Evolutionary conservation across 352 stramenopile genomes (phyloP).

Genomic region (Phytophthora syringae): DNA sequence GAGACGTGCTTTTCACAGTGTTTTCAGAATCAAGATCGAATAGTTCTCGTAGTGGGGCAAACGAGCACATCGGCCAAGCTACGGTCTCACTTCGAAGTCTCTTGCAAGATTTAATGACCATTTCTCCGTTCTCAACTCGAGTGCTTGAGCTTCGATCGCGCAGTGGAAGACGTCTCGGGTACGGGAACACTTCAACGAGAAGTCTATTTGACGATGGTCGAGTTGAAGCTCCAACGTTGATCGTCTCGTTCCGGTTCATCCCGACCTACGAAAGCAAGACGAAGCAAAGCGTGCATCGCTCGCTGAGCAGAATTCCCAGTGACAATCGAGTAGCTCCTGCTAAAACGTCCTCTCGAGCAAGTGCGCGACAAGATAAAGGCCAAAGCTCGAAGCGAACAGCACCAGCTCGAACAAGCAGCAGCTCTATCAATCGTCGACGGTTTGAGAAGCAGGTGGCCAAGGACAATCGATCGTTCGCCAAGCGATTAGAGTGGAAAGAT

Average conservation of each 20-base stretch:
- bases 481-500: slow-evolving; percentile 51
- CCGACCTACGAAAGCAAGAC: slow-evolving; percentile 40
- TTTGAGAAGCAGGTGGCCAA: slow-evolving; percentile 64
- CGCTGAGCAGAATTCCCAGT: slow-evolving; percentile 8
- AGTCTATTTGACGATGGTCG: slow-evolving; percentile 21
- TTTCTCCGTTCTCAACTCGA: slow-evolving; percentile 28
- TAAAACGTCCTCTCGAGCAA: slow-evolving; percentile 17
- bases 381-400: slow-evolving; percentile 5
- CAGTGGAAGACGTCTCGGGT: slow-evolving; percentile 38
- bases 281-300: slow-evolving; percentile 6
- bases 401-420: slow-evolving; percentile 57
- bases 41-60: slow-evolving; percentile 15
- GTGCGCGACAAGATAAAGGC: slow-evolving; percentile 14
- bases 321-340: slow-evolving; percentile 7
- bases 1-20: slow-evolving; percentile 70
- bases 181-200: slow-evolving; percentile 23
- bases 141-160: slow-evolving; percentile 47
- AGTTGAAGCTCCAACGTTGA: slow-evolving; percentile 31
- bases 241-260: slow-evolving; percentile 52
- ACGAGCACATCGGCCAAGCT: slow-evolving; percentile 67
- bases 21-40: slow-evolving; percentile 37
- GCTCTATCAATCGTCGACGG: slow-evolving; percentile 55
- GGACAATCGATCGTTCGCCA: slow-evolving; percentile 68
- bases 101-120: slow-evolving; percentile 39
- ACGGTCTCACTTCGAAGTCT: slow-evolving; percentile 48